These are phyloP conservation scores for rapeseed (Brassica napus) DNA, from an alignment of 345 rosid genomes.

Conservation along the genomic window Da-Ae NC_063452.1:44752501-44753000, in stretches of 20 bases:
- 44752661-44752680: slow-evolving; percentile 88
- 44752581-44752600: background rate
- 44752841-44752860: slow-evolving; percentile 82
- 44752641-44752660: slow-evolving; percentile 86
- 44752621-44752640: background rate
- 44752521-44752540: slow-evolving; percentile 83
- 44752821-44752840: slow-evolving; percentile 81
- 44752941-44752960: slow-evolving; percentile 93
- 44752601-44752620: background rate
- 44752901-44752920: slow-evolving; percentile 89
- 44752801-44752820: slow-evolving; percentile 84
- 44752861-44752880: slow-evolving; percentile 78
- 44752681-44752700: slow-evolving; percentile 92
- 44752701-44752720: slow-evolving; percentile 97
- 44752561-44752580: slow-evolving; percentile 52
- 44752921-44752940: slow-evolving; percentile 90
- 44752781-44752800: slow-evolving; percentile 10
- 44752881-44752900: slow-evolving; percentile 86
- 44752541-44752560: slow-evolving; percentile 90
- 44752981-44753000: slow-evolving; percentile 93
- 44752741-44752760: slow-evolving; percentile 23
- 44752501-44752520: slow-evolving; percentile 99
- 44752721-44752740: slow-evolving; percentile 94
- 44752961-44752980: slow-evolving; percentile 60
- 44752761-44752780: background rate